Conservation (phyloP, 2,329 filamentous ascomycete species). For the Venturia asperata region DNA sequence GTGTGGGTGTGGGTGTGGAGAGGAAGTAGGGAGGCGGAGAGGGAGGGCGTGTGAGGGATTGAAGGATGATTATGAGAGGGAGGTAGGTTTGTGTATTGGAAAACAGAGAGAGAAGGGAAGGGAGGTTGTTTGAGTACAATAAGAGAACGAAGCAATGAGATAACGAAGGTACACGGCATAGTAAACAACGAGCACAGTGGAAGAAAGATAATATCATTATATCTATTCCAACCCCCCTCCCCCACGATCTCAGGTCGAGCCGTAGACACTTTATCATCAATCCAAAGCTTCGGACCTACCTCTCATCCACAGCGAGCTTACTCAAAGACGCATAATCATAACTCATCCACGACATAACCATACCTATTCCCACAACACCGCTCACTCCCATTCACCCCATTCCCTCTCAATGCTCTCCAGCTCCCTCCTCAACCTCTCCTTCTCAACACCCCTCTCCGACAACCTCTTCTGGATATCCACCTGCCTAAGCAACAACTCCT, state of each 20-base stretch:
- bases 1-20: neutral
- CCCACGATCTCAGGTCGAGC: neutral
- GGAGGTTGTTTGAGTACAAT: neutral
- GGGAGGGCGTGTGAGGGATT: neutral
- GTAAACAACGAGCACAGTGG: neutral
- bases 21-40: neutral
- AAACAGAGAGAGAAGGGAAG: neutral
- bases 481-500: slow-evolving; percentile 46
- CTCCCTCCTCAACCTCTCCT: slow-evolving; percentile 17
- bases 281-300: neutral
- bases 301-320: neutral
- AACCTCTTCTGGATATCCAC: slow-evolving; percentile 25
- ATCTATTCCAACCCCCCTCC: neutral
- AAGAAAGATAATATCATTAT: neutral
- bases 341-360: neutral
- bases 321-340: neutral
- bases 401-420: slow-evolving; percentile 16
- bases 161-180: neutral
- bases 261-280: neutral
- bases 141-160: neutral
- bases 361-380: neutral
- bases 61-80: too few relatives aligned
- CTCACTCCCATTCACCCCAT: slow-evolving; percentile 21
- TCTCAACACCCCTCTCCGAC: slow-evolving; percentile 12
- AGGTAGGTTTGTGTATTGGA: too few relatives aligned